Percentiles rank a stretch among this genome's conserved stretches.
phyloP scores from a whole-genome alignment of 2,329 filamentous ascomycete species.

The Neophaeococcomyces aloes region DNA sequence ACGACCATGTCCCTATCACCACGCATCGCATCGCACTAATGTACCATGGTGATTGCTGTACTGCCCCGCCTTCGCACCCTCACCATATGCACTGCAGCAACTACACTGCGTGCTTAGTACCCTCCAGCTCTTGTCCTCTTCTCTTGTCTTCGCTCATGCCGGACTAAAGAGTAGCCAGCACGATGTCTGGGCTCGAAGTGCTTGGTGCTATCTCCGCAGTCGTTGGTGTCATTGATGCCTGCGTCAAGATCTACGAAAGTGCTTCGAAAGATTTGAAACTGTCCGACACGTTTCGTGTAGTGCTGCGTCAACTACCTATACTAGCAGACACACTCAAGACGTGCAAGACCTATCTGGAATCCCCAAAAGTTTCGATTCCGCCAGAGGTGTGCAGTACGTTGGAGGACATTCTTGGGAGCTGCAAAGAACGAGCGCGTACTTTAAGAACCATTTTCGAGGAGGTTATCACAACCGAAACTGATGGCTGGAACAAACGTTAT shows the following conservation, averaged over 20 bases:
- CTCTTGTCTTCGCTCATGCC: too few species aligned
- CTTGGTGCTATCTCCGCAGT: slow-evolving; percentile 5
- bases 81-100: too few species aligned
- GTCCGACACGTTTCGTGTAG: slow-evolving; percentile 6
- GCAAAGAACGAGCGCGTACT: slow-evolving; percentile 2
- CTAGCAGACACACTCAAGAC: slow-evolving; percentile 6
- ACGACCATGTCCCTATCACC: too few species aligned
- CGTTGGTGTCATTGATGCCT: slow-evolving; percentile 8
- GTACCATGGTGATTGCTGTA: too few species aligned
- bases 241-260: slow-evolving; percentile 7
- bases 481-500: slow-evolving; percentile 9
- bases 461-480: slow-evolving; percentile 6
- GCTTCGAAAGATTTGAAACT: slow-evolving; percentile 9
- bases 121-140: too few species aligned
- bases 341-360: slow-evolving; percentile 5
- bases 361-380: slow-evolving; percentile 3
- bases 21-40: too few species aligned
- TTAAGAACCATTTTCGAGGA: slow-evolving; percentile 10
- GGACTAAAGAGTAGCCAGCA: not conserved
- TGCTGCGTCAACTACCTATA: slow-evolving; percentile 5
- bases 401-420: slow-evolving; percentile 1
- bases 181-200: slow-evolving; percentile 9
- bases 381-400: slow-evolving; percentile 2
- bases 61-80: too few species aligned
- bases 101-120: too few species aligned